Conservation (phyloP, 2,329 filamentous ascomycete species). For the Biscogniauxia sp. region DNA sequence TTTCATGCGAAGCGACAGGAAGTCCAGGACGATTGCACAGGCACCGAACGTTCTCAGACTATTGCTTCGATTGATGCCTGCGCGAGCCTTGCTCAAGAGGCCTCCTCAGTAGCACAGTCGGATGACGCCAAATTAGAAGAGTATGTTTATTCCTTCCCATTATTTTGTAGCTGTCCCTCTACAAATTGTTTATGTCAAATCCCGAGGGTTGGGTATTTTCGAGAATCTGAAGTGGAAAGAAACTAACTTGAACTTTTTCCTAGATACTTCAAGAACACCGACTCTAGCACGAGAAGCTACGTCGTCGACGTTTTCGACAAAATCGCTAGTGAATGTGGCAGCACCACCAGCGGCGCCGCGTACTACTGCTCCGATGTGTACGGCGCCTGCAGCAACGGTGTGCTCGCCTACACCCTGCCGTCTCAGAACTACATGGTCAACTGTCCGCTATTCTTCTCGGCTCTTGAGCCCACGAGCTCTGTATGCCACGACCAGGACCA, state of each 20-base stretch:
- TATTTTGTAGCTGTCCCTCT: not conserved
- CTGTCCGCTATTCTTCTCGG: constrained; percentile 58
- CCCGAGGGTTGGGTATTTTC: not conserved
- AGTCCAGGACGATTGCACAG: constrained; percentile 6
- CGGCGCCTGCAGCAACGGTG: constrained; percentile 45
- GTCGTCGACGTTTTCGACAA: constrained; percentile 51
- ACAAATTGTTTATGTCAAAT: not conserved
- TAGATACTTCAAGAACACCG: constrained; percentile 61
- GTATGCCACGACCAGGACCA: constrained; percentile 1
- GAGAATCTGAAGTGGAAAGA: not conserved
- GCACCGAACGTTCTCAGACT: not conserved
- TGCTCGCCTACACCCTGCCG: constrained; percentile 62
- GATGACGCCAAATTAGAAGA: constrained; percentile 45
- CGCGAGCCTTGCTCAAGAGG: not conserved
- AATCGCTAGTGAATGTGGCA: constrained; percentile 56
- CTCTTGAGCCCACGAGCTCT: constrained; percentile 31
- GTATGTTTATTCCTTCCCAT: constrained; percentile 1
- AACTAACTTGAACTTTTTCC: not conserved
- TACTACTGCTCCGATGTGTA: constrained; percentile 59
- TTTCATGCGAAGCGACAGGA: constrained; percentile 1
- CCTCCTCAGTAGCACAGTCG: not conserved
- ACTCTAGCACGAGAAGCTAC: constrained; percentile 40
- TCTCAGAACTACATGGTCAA: constrained; percentile 55
- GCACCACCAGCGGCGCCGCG: constrained; percentile 45
- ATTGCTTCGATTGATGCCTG: not conserved